Base-by-base conservation (phyloP, 805 yeast genomes). In the Candida cerambycidarum region DNA sequence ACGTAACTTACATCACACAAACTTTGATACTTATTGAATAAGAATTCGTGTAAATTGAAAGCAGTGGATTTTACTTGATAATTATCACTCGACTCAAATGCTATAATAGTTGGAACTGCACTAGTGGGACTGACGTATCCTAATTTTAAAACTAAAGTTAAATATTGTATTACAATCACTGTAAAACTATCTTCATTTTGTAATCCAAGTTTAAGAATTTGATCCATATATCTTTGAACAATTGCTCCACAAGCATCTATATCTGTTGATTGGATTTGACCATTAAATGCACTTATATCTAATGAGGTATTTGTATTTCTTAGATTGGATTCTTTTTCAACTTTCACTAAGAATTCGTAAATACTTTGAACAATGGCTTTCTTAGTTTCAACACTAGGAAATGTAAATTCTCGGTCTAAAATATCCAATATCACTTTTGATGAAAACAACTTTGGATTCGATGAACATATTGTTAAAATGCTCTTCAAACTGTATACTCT, bases 41-140 rank as follows among this genome's bases (percentile, higher is more conserved):
- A 53, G 7, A 73, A 78, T 15, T 57, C 55, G 51, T 85, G 85
- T 42, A 85, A 62, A 0, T 68, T 71, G 1, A 67, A 44, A 0
- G 89, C 88, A 9, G 73, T 61, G 2, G 57, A 57, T 24, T 74
- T 66, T 13, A 85, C 69, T 9, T 60, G 55, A 3, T 55, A 57
- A 13, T 66, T 61, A 1, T 67, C 61, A 0, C 88, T 79, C 0
- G 85, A 69, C 44, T 82, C 81, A 27, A 89, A 63, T 0, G 92
- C 92, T 43, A 87, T 73, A 0, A 86, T 69, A 0, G 89, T 82
- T 0, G 89, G 77, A 5, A 83, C 75, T 53, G 88, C 78, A 4
- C 76, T 53, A 43, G 85, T 75, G 1, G 96, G 96, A 54, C 84
- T 86, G 0, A 85, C 83, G 59, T 78, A 83, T 0, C 95, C 95